phyloP scores from a whole-genome alignment of 2,329 filamentous ascomycete species.

The Whalleya microplaca region DNA sequence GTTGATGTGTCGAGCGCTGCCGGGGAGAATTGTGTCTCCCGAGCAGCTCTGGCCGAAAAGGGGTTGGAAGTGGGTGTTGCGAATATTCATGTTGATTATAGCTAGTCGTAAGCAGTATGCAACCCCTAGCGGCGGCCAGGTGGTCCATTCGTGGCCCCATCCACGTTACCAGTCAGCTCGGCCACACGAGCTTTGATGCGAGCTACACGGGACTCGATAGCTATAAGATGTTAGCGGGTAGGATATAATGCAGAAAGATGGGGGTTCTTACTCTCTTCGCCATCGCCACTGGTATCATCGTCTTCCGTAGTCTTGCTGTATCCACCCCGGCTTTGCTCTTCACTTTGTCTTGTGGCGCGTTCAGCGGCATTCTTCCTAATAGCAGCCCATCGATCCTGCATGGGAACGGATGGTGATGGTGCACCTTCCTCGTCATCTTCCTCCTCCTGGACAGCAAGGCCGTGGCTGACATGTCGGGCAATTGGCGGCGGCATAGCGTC shows the following conservation, averaged over 20 bases:
- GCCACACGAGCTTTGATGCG: constrained; percentile 97
- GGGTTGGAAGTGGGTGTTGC: constrained; percentile 7
- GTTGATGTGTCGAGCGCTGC: constrained; percentile 4
- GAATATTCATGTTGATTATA: constrained; percentile 21
- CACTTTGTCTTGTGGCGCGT: constrained; percentile 68
- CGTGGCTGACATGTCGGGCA: constrained; percentile 42
- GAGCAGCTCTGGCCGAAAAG: constrained; percentile 13
- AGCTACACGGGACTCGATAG: constrained; percentile 94
- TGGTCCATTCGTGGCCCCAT: constrained; percentile 47
- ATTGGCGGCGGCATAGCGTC: constrained; percentile 58
- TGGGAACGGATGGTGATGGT: constrained; percentile 41
- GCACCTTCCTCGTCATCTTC: constrained; percentile 36
- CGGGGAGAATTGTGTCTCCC: constrained; percentile 9
- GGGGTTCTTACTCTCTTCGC: constrained; percentile 64
- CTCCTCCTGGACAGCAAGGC: constrained; percentile 17
- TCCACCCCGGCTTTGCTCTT: constrained; percentile 64
- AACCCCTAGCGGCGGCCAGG: constrained; percentile 40
- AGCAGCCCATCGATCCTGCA: constrained; percentile 88
- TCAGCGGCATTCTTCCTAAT: constrained; percentile 94
- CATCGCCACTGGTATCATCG: constrained; percentile 91
- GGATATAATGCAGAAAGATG: not conserved
- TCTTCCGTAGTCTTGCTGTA: constrained; percentile 66
- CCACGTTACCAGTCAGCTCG: constrained; percentile 86
- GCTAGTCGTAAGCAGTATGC: constrained; percentile 31
- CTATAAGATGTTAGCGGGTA: constrained; percentile 50